Base-by-base conservation (phyloP, 306 rosid species). In the Quercus engelmannii region DNA sequence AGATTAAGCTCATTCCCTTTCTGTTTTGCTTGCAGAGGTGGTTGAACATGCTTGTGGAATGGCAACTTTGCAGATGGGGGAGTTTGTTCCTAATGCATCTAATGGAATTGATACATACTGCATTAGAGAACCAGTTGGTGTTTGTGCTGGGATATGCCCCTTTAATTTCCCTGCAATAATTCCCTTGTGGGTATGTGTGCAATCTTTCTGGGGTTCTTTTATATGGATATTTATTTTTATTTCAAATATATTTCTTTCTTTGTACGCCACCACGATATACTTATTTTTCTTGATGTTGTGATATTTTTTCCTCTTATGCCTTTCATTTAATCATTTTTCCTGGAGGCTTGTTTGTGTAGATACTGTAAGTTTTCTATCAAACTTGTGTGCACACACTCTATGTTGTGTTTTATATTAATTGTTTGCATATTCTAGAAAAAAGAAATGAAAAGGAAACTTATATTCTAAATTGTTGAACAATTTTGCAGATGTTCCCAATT, bases 91-190 rank as follows among this genome's bases (percentile, higher is more conserved):
- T 59, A 90, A 89, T 82, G 89, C 85, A 52, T 86, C 83, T 35
- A 82, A 86, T 89, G 95, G 93, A 69, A 87, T 87, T 76, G 95
- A 90, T 83, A 87, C 86, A 33, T 90, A 80, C 85, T 74, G 85
- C 90, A 89, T 92, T 61, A 84, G 92, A 80, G 97, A 90, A 76
- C 97, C 97, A 38, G 91, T 90, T 54, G 97, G 97, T 71, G 93
- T 92, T 82, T 92, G 97, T 89, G 95, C 92, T 20, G 97, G 97
- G 74, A 89, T 92, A 71, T 92, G 93, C 79, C 85, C 95, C 35
- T 57, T 85, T 71, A 87, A 92, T 82, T 88, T 82, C 83, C 85
- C 97, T 46, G 91, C 91, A 70, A 82, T 73, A 71, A 75, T 86
- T 72, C 87, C 92, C 67, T 82, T 92, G 83, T 92, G 95, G 97